Evolutionary conservation across 768 basidiomycete genomes (phyloP).

Genomic region (Trametes cinnabarina): DNA sequence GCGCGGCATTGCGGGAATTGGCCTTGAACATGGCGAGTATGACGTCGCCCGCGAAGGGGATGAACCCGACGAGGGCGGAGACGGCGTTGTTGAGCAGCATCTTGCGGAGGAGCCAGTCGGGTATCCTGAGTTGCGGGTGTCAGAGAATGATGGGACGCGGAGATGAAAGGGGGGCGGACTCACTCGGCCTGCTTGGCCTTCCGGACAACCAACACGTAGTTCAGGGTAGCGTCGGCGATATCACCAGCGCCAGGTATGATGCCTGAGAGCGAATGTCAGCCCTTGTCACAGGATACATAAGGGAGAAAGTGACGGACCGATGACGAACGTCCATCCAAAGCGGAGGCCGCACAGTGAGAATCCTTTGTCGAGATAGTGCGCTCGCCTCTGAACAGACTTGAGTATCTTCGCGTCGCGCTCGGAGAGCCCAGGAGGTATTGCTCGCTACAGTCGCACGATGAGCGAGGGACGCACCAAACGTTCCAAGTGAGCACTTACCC

Average conservation of each 20-base stretch:
- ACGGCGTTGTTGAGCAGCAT: slow-evolving; percentile 81
- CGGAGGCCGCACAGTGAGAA: slow-evolving; percentile 76
- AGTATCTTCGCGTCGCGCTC: slow-evolving; percentile 73
- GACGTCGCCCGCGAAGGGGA: slow-evolving; percentile 78
- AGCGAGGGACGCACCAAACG: background rate
- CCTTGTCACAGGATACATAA: background rate
- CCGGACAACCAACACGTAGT: slow-evolving; percentile 74
- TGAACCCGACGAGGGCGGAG: slow-evolving; percentile 59
- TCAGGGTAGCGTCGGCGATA: slow-evolving; percentile 56
- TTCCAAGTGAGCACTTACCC: slow-evolving; percentile 40
- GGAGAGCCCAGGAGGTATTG: slow-evolving; percentile 72
- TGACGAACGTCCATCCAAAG: slow-evolving; percentile 86
- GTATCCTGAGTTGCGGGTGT: slow-evolving; percentile 36
- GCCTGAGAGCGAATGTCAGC: slow-evolving; percentile 32
- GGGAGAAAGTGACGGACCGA: slow-evolving; percentile 36
- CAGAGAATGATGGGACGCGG: background rate
- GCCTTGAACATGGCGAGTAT: slow-evolving; percentile 77
- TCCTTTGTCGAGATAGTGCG: slow-evolving; percentile 86
- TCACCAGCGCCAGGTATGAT: slow-evolving; percentile 72
- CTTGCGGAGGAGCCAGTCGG: slow-evolving; percentile 59
- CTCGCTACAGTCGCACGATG: slow-evolving; percentile 49
- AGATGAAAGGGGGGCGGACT: slow-evolving; percentile 21
- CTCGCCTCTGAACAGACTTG: slow-evolving; percentile 69
- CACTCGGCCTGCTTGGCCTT: slow-evolving; percentile 74
- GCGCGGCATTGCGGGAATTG: slow-evolving; percentile 83